Evolutionary conservation across 768 basidiomycete species (phyloP), one percentile per base, ranked within the genome.

Genomic region (Pleurotus ostreatus): DNA sequence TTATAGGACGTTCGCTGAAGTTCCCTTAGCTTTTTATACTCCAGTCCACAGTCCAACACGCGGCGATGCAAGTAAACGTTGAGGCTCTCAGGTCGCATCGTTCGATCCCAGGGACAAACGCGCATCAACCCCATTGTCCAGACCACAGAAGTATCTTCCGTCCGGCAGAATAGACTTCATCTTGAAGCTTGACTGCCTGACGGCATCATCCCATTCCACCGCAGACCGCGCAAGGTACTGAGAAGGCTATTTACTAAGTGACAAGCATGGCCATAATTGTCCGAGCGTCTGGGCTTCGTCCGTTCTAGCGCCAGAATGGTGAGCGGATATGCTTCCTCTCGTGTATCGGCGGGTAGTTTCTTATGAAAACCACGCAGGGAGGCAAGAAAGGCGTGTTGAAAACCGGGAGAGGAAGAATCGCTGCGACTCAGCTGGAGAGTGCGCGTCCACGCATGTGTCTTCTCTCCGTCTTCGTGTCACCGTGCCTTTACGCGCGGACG

Each of bases 161-260:
- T n/a, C n/a, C 48, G 20, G 48, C 25, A 49, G 20, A 34, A 25
- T 20, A 30, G 15, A 49, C 22, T 23, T 12, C 49, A 6, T 38
- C 46, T 16, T 47, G 13, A 23, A 13, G 15, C 25, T 38, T 34
- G 51, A 18, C 18, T 53, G 23, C 39, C 22, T 53, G 51, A 53
- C 51, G 51, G 51, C 16, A 51, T 25, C 15, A 9, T 53, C 13
- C 3, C n/a, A 34, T 16, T 22, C 25, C 3, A 22, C 51, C 51
- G 51, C 23, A 53, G 38, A 53, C 51, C 39, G 37, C 51, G 51
- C 51, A 53, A 53, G 51, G 51, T 41, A 53, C 51, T 53, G 51
- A 40, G 51, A 53, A 53, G 16, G 13, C 39, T 15, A 44, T 44
- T 20, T 18, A 20, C 20, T 20, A 22, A 40, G 15, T 53, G 51